Conservation (phyloP, 164 flowering plant species). For the Macadamia integrifolia region DNA sequence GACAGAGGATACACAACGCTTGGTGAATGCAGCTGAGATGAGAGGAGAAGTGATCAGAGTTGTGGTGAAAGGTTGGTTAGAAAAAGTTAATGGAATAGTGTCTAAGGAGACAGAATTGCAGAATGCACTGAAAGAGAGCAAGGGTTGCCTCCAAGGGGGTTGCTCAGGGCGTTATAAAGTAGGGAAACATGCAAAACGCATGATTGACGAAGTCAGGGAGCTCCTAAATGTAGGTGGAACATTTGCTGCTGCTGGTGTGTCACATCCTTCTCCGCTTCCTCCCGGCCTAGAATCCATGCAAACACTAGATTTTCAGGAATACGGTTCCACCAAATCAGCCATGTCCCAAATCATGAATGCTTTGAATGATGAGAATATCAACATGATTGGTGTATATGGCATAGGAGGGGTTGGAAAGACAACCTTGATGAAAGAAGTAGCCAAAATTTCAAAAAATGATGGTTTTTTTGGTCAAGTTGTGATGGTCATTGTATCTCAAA, state of each 20-base stretch:
- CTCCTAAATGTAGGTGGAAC: background rate
- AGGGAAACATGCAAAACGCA: background rate
- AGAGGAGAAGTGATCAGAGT: no score
- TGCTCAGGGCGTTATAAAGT: background rate
- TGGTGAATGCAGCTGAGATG: no score
- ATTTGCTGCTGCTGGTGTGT: background rate
- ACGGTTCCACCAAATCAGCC: slow-evolving; percentile 7
- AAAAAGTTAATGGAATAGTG: no score
- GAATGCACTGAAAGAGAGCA: no score
- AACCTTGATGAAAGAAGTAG: slow-evolving; percentile 9
- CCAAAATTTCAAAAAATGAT: background rate
- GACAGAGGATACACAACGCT: no score
- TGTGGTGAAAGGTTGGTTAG: no score
- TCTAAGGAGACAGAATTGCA: no score
- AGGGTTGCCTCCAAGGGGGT: background rate
- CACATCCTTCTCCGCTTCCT: background rate
- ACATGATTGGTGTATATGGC: slow-evolving; percentile 18
- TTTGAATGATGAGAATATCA: slow-evolving; percentile 7
- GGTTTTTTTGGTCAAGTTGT: slow-evolving; percentile 14
- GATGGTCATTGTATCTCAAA: slow-evolving; percentile 14
- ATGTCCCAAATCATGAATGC: slow-evolving; percentile 11
- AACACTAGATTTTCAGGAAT: background rate
- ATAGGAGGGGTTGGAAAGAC: slow-evolving; percentile 30
- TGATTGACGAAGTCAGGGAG: background rate
- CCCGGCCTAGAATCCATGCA: no score